Percentiles rank a stretch among this genome's conserved stretches.
These are phyloP conservation scores for Leccinum variicolor DNA, from an alignment of 768 basidiomycete genomes.

Conservation along the genomic window DNA sequence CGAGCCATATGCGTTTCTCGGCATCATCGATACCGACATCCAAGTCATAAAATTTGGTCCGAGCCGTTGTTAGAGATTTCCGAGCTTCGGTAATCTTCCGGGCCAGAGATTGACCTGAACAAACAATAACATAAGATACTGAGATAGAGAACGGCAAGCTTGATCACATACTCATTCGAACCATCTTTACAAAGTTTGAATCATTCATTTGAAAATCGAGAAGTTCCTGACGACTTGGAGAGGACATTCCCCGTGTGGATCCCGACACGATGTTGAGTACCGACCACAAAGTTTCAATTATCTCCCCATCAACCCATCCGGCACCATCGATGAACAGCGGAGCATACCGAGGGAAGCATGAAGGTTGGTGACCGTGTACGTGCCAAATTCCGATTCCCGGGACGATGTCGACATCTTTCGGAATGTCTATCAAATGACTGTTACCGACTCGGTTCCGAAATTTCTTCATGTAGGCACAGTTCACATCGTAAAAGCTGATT, in stretches of 20 bases:
- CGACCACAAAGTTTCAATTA: slow-evolving; percentile 3
- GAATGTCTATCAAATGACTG: background rate
- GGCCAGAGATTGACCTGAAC: too few relatives aligned
- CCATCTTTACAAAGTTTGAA: slow-evolving; percentile 7
- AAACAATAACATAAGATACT: too few relatives aligned
- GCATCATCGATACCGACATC: too few relatives aligned
- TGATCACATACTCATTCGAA: background rate
- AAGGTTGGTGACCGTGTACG: slow-evolving; percentile 21
- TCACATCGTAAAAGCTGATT: background rate
- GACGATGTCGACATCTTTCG: background rate
- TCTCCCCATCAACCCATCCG: background rate
- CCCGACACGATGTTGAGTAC: background rate
- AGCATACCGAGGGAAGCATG: slow-evolving; percentile 16
- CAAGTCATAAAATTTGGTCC: too few relatives aligned
- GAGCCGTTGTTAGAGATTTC: too few relatives aligned
- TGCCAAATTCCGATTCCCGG: slow-evolving; percentile 24
- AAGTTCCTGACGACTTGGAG: background rate
- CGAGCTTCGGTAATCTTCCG: too few relatives aligned
- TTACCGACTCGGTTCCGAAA: background rate
- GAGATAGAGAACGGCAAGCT: too few relatives aligned
- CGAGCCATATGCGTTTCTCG: too few relatives aligned
- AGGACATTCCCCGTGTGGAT: background rate
- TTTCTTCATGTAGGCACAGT: slow-evolving; percentile 10
- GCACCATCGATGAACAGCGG: background rate
- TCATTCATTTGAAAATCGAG: slow-evolving; percentile 10